These are phyloP conservation scores for Colletotrichum scovillei DNA, from an alignment of 2,329 filamentous ascomycete genomes.

Conservation along the genomic window DNA sequence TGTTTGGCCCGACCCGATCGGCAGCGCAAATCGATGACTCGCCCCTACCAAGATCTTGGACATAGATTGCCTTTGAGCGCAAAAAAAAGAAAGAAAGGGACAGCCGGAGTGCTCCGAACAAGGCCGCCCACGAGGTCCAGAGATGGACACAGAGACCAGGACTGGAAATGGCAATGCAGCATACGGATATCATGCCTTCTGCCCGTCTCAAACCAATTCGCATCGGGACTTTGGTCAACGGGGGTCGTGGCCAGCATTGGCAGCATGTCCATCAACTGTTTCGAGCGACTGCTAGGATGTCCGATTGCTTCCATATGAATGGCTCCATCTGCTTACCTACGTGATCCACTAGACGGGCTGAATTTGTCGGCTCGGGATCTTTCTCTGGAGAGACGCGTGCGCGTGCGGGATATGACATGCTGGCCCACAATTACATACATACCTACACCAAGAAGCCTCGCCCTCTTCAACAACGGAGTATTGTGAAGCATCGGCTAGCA, in stretches of 20 bases:
- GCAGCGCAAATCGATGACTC: background rate
- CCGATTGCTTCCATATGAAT: conserved; percentile 4
- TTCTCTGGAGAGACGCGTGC: background rate
- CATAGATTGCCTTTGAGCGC: background rate
- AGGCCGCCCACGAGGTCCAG: background rate
- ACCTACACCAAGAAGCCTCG: background rate
- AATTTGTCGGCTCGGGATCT: background rate
- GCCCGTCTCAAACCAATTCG: background rate
- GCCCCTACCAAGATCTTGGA: background rate
- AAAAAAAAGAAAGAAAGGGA: background rate
- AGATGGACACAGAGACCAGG: background rate
- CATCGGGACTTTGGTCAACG: background rate
- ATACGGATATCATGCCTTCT: background rate
- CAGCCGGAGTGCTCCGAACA: background rate
- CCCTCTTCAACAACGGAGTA: too few species aligned
- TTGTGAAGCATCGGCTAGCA: background rate
- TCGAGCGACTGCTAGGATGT: conserved; percentile 10
- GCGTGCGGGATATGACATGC: background rate
- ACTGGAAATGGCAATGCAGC: background rate
- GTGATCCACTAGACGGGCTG: background rate
- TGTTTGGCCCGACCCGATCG: background rate
- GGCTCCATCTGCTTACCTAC: background rate
- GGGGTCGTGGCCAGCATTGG: background rate
- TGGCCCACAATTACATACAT: background rate
- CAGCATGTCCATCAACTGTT: background rate